Conservation (phyloP, 2,329 filamentous ascomycete species). For the Fusarium burgessii region DNA sequence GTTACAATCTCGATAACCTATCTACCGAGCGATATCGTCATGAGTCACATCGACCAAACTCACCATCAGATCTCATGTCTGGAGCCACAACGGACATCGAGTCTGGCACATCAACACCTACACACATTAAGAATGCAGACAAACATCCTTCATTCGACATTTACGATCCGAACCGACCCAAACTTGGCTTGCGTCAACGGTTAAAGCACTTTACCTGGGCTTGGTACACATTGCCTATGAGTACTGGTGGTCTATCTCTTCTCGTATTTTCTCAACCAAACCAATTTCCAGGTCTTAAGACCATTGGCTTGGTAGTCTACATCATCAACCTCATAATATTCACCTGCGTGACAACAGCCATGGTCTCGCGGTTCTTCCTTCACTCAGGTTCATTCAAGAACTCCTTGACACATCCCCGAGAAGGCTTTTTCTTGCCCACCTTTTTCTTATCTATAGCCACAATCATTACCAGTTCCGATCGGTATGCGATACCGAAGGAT, state of each 20-base stretch:
- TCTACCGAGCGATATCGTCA: background rate
- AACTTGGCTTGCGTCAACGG: slow-evolving; percentile 56
- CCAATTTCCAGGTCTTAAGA: slow-evolving; percentile 70
- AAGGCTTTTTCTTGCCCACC: slow-evolving; percentile 78
- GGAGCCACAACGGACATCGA: slow-evolving; percentile 17
- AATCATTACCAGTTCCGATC: slow-evolving; percentile 73
- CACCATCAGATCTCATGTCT: slow-evolving; percentile 1
- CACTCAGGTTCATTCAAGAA: slow-evolving; percentile 64
- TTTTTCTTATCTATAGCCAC: slow-evolving; percentile 77
- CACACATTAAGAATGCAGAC: background rate
- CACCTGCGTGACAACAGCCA: slow-evolving; percentile 61
- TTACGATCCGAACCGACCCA: slow-evolving; percentile 43
- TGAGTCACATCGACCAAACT: background rate
- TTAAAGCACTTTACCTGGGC: slow-evolving; percentile 74
- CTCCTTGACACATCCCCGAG: slow-evolving; percentile 72
- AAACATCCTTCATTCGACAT: slow-evolving; percentile 17
- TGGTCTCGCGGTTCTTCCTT: slow-evolving; percentile 71
- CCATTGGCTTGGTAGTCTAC: slow-evolving; percentile 75
- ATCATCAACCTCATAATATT: slow-evolving; percentile 76
- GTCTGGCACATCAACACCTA: slow-evolving; percentile 20
- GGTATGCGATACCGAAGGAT: slow-evolving; percentile 70
- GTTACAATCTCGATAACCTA: slow-evolving; percentile 18
- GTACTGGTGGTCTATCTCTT: slow-evolving; percentile 76
- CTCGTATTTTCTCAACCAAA: slow-evolving; percentile 74
- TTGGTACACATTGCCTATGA: slow-evolving; percentile 83